A percentile compares a stretch with the other conserved stretches of the same genome.
Conservation (phyloP, 176 grass and related monocot species). For the Oropetium thomaeum region DNA sequence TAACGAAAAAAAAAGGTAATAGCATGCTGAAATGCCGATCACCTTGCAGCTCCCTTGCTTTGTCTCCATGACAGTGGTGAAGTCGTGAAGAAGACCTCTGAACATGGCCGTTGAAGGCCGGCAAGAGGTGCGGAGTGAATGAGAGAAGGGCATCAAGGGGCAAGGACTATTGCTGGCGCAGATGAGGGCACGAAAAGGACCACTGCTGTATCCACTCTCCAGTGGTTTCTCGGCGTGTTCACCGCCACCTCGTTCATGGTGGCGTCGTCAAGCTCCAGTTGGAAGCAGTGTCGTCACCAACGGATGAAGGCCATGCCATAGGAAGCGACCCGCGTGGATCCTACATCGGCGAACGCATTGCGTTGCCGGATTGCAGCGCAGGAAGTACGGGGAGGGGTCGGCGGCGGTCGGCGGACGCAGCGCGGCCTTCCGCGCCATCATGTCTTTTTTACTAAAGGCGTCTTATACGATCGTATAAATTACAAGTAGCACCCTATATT, state of each 20-base stretch:
- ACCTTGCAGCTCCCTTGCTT: not conserved
- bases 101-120: not conserved
- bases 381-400: not conserved
- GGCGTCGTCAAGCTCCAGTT: not conserved
- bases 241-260: not conserved
- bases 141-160: not conserved
- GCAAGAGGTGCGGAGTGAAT: not conserved
- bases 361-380: not conserved
- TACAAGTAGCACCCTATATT: not conserved
- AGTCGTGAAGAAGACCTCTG: not conserved
- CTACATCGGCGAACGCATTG: not conserved
- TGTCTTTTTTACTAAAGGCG: not conserved
- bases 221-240: not conserved
- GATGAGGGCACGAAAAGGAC: not conserved
- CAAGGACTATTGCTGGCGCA: not conserved
- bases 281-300: not conserved
- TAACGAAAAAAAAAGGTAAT: not conserved
- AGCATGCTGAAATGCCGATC: not conserved
- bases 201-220: too few species aligned
- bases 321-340: too few species aligned
- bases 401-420: not conserved
- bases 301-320: not conserved
- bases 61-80: not conserved
- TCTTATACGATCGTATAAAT: not conserved
- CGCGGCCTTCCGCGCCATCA: too few species aligned